Conservation (phyloP, 441 rosid genomes). For the Adansonia grandidieri region DNA sequence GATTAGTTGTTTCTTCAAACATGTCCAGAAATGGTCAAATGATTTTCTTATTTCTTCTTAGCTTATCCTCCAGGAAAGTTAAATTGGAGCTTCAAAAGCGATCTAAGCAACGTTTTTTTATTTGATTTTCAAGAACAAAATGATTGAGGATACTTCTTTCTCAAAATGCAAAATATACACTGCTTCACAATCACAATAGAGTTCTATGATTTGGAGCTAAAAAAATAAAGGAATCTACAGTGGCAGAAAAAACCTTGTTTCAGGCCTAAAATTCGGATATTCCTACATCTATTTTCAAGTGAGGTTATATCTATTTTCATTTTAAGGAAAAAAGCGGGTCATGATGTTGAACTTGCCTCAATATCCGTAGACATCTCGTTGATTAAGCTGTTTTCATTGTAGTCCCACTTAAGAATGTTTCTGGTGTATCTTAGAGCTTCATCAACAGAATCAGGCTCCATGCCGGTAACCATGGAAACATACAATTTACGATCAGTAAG, state of each 20-base stretch:
- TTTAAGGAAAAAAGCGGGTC: constrained; percentile 19
- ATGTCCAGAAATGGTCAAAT: not conserved
- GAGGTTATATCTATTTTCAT: not conserved
- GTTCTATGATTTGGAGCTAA: not conserved
- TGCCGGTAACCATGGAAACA: constrained; percentile 47
- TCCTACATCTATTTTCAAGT: not conserved
- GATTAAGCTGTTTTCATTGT: constrained; percentile 34
- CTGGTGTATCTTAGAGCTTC: constrained; percentile 53
- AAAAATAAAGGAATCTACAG: not conserved
- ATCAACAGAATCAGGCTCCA: constrained; percentile 57
- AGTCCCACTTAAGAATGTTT: constrained; percentile 55
- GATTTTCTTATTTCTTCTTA: not conserved
- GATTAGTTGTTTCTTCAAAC: not conserved
- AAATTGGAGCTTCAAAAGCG: not conserved
- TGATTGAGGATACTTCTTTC: not conserved
- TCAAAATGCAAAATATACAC: not conserved
- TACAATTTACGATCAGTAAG: constrained; percentile 56
- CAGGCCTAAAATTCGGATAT: not conserved
- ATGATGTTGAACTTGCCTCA: constrained; percentile 60
- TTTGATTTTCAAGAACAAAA: not conserved
- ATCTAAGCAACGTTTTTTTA: not conserved
- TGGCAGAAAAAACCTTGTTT: not conserved
- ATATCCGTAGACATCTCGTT: constrained; percentile 58
- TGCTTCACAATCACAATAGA: not conserved
- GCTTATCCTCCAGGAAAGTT: no score